These are phyloP conservation scores for Ustilago hordei DNA, from an alignment of 1,284 basidiomycete species.

Conservation along the genomic window DNA sequence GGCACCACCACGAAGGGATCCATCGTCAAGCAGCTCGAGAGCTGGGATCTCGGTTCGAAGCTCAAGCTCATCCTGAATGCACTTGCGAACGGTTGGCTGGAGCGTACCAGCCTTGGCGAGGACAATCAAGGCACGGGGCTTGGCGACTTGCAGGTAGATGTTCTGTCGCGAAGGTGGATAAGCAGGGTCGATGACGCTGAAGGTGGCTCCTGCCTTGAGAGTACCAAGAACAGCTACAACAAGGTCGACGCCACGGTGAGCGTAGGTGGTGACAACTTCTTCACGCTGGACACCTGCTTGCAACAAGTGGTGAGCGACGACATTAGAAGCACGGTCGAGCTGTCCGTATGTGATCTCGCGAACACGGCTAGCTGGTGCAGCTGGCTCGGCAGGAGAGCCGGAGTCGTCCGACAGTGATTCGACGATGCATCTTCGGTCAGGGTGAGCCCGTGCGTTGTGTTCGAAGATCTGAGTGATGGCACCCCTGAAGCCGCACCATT, in stretches of 20 bases:
- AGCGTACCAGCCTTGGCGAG: constrained; percentile 90
- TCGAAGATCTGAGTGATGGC: constrained; percentile 82
- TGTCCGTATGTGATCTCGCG: constrained; percentile 81
- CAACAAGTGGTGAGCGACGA: constrained; percentile 90
- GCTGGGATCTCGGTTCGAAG: constrained; percentile 95
- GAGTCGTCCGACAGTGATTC: constrained; percentile 73
- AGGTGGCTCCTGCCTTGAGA: constrained; percentile 95
- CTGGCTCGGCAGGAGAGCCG: constrained; percentile 76
- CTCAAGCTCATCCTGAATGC: constrained; percentile 80
- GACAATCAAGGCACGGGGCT: constrained; percentile 91
- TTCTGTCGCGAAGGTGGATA: constrained; percentile 94
- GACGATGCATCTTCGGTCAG: constrained; percentile 64
- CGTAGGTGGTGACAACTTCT: constrained; percentile 99
- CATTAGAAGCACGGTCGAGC: constrained; percentile 87
- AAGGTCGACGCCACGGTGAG: constrained; percentile 93
- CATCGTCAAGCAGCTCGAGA: constrained; percentile 78
- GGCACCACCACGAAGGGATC: constrained; percentile 76
- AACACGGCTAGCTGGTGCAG: constrained; percentile 72
- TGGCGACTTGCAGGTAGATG: constrained; percentile 94
- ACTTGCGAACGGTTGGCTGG: constrained; percentile 84
- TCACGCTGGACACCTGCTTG: constrained; percentile 87
- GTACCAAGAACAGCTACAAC: constrained; percentile 97
- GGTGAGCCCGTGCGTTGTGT: constrained; percentile 61
- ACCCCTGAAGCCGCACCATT: constrained; percentile 97
- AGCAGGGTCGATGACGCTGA: constrained; percentile 98